phyloP scores from a whole-genome alignment of 495 filamentous ascomycete genomes.

The Hypoxylon fragiforme region DNA sequence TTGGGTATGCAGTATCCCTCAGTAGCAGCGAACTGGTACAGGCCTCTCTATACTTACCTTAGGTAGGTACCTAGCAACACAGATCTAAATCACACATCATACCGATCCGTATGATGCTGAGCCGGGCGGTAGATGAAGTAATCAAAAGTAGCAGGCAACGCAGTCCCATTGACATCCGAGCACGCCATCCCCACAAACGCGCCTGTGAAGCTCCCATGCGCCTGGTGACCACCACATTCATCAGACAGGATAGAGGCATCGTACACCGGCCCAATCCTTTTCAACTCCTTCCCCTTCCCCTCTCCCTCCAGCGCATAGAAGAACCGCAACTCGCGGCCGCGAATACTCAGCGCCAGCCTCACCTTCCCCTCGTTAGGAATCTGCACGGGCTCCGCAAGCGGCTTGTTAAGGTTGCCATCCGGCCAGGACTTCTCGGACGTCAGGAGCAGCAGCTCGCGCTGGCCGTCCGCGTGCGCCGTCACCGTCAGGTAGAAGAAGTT shows the following conservation, averaged over 20 bases:
- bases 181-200: conserved; percentile 59
- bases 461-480: conserved; percentile 56
- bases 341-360: conserved; percentile 48
- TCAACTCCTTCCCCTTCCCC: conserved; percentile 46
- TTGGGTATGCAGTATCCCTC: no score
- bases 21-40: no score
- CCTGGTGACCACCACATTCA: conserved; percentile 60
- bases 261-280: conserved; percentile 55
- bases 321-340: conserved; percentile 55
- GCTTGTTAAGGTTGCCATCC: conserved; percentile 43
- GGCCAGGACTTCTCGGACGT: conserved; percentile 56
- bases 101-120: conserved; percentile 51
- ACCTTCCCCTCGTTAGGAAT: conserved; percentile 58
- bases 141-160: conserved; percentile 51
- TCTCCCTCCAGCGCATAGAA: conserved; percentile 49
- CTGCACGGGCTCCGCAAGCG: conserved; percentile 40
- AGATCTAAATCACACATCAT: conserved; percentile 38
- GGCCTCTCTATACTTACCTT: no score
- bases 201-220: conserved; percentile 60
- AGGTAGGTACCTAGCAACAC: background rate
- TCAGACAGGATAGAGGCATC: conserved; percentile 58
- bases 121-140: conserved; percentile 55
- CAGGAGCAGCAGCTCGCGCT: conserved; percentile 56
- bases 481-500: conserved; percentile 63
- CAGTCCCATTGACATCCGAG: conserved; percentile 57